Conservation (phyloP, 371 early-diverging fungal species). For the Syncephalastrum monosporum region DNA sequence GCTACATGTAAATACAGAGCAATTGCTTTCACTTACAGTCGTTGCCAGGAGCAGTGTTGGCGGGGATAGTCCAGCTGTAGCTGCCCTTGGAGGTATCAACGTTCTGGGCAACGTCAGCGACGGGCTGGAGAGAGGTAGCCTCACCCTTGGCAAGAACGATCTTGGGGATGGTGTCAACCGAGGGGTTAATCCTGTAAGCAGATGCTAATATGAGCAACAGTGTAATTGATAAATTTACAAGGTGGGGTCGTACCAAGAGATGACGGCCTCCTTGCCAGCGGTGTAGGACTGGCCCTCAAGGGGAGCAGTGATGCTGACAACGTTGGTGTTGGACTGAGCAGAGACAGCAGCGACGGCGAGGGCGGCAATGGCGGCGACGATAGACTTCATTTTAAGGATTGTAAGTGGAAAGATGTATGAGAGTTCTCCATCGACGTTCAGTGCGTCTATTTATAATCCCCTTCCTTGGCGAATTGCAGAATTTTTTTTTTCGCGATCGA, state of each 20-base stretch:
- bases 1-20: not conserved
- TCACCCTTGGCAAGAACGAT: conserved; percentile 28
- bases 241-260: conserved; percentile 10
- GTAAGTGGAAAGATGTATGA: conserved; percentile 1
- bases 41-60: conserved; percentile 18
- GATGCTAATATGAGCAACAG: not conserved
- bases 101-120: conserved; percentile 15
- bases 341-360: conserved; percentile 17
- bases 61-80: conserved; percentile 27
- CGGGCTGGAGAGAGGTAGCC: conserved; percentile 20
- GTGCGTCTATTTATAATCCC: too few relatives aligned
- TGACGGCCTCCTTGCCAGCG: conserved; percentile 17
- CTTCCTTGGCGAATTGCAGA: too few relatives aligned
- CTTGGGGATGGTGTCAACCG: conserved; percentile 17
- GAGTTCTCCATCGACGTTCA: too few relatives aligned
- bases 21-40: conserved; percentile 16
- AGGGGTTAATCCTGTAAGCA: conserved; percentile 20
- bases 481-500: too few relatives aligned
- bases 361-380: conserved; percentile 21
- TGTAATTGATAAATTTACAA: not conserved
- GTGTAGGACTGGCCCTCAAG: conserved; percentile 11
- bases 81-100: conserved; percentile 12
- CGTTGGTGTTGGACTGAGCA: conserved; percentile 7
- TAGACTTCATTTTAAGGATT: conserved; percentile 19
- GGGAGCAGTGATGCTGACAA: conserved; percentile 17